A percentile compares a stretch with the other conserved stretches of the same genome.
Conservation (phyloP, 164 flowering plant genomes). For the Nymphaea colorata region DNA sequence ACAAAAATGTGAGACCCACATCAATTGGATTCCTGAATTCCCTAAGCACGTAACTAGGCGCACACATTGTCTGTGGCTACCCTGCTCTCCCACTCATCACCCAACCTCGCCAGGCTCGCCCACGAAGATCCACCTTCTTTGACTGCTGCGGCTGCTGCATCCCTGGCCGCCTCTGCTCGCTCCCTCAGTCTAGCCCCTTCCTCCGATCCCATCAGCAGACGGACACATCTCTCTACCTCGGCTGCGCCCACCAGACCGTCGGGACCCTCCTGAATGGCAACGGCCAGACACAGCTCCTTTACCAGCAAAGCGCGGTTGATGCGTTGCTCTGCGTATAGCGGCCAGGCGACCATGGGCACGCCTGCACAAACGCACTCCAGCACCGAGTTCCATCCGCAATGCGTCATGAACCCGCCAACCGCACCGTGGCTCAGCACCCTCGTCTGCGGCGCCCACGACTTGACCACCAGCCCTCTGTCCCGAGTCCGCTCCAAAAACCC, state of each 20-base stretch:
- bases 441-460: constrained; percentile 37
- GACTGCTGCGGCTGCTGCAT: constrained; percentile 12
- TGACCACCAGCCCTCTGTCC: constrained; percentile 26
- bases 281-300: constrained; percentile 19
- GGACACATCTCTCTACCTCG: constrained; percentile 21
- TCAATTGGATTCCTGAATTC: too few relatives aligned
- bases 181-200: constrained; percentile 15
- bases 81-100: constrained; percentile 7
- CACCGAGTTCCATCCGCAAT: constrained; percentile 44
- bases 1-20: too few relatives aligned
- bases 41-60: too few relatives aligned
- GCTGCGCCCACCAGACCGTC: constrained; percentile 17
- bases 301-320: constrained; percentile 19
- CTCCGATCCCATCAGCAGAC: constrained; percentile 23
- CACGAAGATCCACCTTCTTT: constrained; percentile 24
- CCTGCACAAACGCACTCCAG: constrained; percentile 29
- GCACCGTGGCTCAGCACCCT: constrained; percentile 22
- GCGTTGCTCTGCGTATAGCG: constrained; percentile 33
- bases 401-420: constrained; percentile 36
- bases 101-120: constrained; percentile 8
- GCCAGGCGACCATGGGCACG: constrained; percentile 44
- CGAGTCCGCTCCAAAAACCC: constrained; percentile 26
- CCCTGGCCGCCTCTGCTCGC: constrained; percentile 4
- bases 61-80: too few relatives aligned
- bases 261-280: constrained; percentile 10